Evolutionary conservation across 129 eudicot species (phyloP).

Genomic region (Tanacetum coccineum): DNA sequence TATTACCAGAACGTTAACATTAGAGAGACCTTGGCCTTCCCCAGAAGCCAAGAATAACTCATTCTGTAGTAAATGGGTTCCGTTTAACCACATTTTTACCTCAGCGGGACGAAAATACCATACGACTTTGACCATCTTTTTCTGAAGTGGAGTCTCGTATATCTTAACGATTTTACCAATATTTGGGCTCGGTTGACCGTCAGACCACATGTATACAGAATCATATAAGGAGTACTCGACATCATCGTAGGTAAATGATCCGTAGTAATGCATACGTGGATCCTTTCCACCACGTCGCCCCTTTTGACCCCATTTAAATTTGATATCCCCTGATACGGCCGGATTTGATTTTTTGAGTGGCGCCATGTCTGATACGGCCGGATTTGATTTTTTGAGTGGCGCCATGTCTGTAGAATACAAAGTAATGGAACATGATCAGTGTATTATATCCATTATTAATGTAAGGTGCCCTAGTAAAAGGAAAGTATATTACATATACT

Average conservation of each 20-base stretch:
- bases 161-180: conserved; percentile 60
- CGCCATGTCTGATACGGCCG: conserved; percentile 22
- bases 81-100: conserved; percentile 34
- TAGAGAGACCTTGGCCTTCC: conserved; percentile 48
- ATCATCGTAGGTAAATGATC: conserved; percentile 54
- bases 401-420: conserved; percentile 22
- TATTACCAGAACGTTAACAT: conserved; percentile 47
- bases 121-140: conserved; percentile 46
- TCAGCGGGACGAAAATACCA: conserved; percentile 69
- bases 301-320: conserved; percentile 56
- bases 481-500: conserved; percentile 7
- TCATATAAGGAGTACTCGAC: conserved; percentile 49
- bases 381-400: conserved; percentile 3
- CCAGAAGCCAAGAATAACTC: conserved; percentile 74
- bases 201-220: conserved; percentile 45
- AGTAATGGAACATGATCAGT: background rate
- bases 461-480: background rate
- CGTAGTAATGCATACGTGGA: conserved; percentile 24
- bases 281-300: conserved; percentile 18
- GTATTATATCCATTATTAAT: background rate
- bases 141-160: conserved; percentile 38
- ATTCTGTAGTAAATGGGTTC: conserved; percentile 24
- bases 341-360: conserved; percentile 8
- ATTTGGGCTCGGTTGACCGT: conserved; percentile 34
- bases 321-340: conserved; percentile 17